Percentiles rank a stretch among this genome's conserved stretches.
phyloP scores from a whole-genome alignment of 495 filamentous ascomycete genomes.

The Neurospora sp. region DNA sequence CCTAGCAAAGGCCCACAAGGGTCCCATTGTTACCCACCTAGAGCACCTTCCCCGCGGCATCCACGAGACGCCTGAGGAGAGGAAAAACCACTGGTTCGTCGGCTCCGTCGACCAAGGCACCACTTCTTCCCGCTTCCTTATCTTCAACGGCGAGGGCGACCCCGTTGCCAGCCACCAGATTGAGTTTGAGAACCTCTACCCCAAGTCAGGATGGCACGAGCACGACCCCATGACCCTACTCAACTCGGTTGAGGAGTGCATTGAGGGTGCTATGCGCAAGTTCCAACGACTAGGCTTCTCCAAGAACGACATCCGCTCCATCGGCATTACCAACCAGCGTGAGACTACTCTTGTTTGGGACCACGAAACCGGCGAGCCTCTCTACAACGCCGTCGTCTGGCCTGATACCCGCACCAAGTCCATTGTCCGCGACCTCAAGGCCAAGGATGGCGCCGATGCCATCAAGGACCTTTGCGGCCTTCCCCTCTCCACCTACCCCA shows the following conservation, averaged over 20 bases:
- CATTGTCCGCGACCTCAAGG: conserved; percentile 75
- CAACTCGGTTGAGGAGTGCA: conserved; percentile 70
- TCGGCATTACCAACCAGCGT: conserved; percentile 91
- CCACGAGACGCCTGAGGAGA: conserved; percentile 20
- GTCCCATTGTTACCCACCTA: conserved; percentile 1
- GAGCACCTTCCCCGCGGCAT: conserved; percentile 22
- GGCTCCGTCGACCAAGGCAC: conserved; percentile 83
- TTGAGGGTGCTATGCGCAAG: conserved; percentile 65
- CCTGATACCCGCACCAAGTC: conserved; percentile 77
- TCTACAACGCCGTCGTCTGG: conserved; percentile 90
- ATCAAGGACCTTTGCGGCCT: conserved; percentile 72
- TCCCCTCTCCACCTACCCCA: conserved; percentile 89
- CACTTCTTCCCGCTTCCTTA: conserved; percentile 84
- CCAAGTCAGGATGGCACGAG: conserved; percentile 89
- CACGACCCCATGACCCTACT: conserved; percentile 80
- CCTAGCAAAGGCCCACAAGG: background rate
- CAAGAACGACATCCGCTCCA: conserved; percentile 63
- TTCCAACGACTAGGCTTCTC: conserved; percentile 65
- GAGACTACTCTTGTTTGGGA: conserved; percentile 94
- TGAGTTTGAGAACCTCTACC: conserved; percentile 84
- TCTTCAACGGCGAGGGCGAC: conserved; percentile 73
- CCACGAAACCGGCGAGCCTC: conserved; percentile 68
- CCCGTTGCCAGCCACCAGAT: conserved; percentile 83
- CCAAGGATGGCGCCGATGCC: conserved; percentile 51
- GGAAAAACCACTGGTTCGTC: conserved; percentile 31